A percentile compares a stretch with the other conserved stretches of the same genome.
These are phyloP conservation scores for Agrocybe chaxingu DNA, from an alignment of 768 basidiomycete species.

Conservation along the genomic window DNA sequence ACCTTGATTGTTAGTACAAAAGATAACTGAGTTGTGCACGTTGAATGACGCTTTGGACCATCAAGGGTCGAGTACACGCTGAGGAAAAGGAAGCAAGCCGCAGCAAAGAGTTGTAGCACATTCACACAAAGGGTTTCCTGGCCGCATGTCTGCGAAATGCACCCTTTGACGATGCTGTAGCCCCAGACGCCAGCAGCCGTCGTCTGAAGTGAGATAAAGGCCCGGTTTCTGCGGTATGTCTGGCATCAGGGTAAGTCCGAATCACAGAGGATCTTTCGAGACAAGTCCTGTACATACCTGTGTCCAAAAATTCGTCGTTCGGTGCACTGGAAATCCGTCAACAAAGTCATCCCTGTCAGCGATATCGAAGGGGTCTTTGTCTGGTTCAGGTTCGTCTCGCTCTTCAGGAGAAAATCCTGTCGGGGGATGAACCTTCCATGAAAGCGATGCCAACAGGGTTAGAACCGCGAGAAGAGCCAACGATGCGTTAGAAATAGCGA, in stretches of 20 bases:
- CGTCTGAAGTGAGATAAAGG: neutral
- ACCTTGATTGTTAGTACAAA: slow-evolving; percentile 1
- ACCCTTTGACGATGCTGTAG: neutral
- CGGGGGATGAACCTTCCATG: neutral
- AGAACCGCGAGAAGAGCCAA: neutral
- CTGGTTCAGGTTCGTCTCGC: neutral
- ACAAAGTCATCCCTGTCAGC: slow-evolving; percentile 5
- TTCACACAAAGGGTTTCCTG: neutral
- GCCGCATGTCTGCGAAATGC: neutral
- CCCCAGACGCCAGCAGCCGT: neutral
- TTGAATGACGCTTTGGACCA: neutral
- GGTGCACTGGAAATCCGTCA: slow-evolving; percentile 12
- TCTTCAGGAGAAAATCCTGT: neutral
- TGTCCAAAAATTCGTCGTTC: slow-evolving; percentile 8
- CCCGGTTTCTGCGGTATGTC: slow-evolving; percentile 3
- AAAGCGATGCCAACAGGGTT: too few species aligned
- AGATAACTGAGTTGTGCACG: neutral
- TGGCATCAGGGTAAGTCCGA: neutral
- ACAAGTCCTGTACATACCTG: slow-evolving; percentile 5
- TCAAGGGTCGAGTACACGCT: neutral
- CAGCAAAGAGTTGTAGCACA: neutral
- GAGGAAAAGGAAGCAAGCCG: neutral
- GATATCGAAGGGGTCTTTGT: slow-evolving; percentile 3
- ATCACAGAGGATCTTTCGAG: neutral
- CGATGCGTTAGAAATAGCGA: neutral